These are phyloP conservation scores for Ananas comosus DNA, from an alignment of 176 grass and related monocot genomes.

Conservation along the genomic window DNA sequence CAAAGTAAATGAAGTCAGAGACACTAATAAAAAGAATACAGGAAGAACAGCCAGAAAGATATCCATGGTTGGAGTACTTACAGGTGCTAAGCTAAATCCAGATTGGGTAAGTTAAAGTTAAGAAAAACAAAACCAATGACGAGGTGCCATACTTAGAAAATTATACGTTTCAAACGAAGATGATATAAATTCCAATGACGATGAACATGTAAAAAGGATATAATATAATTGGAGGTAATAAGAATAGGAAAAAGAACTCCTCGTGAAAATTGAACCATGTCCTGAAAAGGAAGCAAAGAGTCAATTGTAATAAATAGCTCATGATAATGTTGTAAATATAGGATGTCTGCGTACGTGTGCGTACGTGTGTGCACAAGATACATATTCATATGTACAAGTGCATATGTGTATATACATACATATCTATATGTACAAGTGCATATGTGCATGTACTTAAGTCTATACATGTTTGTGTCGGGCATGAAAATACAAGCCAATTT, in stretches of 20 bases:
- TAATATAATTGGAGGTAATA: conserved; percentile 99
- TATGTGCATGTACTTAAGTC: neutral
- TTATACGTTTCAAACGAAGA: neutral
- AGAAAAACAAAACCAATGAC: conserved; percentile 37
- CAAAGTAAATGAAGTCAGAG: conserved; percentile 25
- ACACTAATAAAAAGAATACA: conserved; percentile 13
- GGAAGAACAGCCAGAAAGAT: neutral
- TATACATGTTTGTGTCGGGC: neutral
- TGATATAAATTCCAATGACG: conserved; percentile 8
- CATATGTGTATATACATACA: neutral
- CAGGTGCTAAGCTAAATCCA: conserved; percentile 96
- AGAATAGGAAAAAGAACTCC: conserved; percentile 99
- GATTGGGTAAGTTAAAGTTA: conserved; percentile 84
- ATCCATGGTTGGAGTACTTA: conserved; percentile 36
- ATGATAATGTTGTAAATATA: neutral
- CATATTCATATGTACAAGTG: neutral
- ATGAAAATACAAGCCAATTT: neutral
- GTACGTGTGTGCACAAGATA: neutral
- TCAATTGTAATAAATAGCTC: neutral
- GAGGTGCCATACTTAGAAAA: neutral
- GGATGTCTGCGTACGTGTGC: no score
- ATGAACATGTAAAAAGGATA: conserved; percentile 58
- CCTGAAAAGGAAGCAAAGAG: conserved; percentile 35
- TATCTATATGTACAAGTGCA: neutral
- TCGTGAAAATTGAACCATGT: conserved; percentile 99